phyloP scores from a whole-genome alignment of 352 stramenopile species.

The Globisporangium lucens region DNA sequence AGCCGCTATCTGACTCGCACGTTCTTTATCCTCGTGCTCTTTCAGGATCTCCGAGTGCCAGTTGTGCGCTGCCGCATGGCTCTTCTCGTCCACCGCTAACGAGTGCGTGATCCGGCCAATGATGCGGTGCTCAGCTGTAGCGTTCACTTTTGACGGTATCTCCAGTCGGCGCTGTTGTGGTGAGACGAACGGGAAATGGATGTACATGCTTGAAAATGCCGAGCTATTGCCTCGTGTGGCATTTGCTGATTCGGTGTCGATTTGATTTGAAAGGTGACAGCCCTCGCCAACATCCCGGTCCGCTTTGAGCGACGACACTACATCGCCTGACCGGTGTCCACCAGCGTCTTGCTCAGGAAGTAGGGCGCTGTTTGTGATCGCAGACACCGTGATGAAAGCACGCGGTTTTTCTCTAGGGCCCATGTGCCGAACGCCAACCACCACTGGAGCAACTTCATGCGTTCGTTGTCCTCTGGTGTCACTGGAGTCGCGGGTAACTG shows the following conservation, averaged over 20 bases:
- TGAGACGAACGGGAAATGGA: slow-evolving; percentile 55
- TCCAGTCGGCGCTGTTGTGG: slow-evolving; percentile 30
- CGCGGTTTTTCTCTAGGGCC: slow-evolving; percentile 26
- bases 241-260: neutral
- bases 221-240: neutral
- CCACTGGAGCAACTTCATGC: slow-evolving; percentile 20
- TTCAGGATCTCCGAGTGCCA: slow-evolving; percentile 13
- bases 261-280: neutral
- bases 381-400: slow-evolving; percentile 19
- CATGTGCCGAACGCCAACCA: slow-evolving; percentile 27
- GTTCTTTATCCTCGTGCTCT: slow-evolving; percentile 20
- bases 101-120: neutral
- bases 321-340: neutral
- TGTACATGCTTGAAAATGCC: slow-evolving; percentile 34
- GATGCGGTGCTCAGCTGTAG: neutral
- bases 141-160: slow-evolving; percentile 6
- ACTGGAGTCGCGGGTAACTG: slow-evolving; percentile 21
- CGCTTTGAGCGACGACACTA: neutral
- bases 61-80: neutral
- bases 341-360: neutral
- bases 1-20: neutral
- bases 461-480: slow-evolving; percentile 2
- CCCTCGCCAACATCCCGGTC: neutral
- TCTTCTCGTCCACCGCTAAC: neutral
- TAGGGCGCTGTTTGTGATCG: slow-evolving; percentile 11